phyloP scores from a whole-genome alignment of 495 filamentous ascomycete genomes.

The Talaromyces nanjingensis region DNA sequence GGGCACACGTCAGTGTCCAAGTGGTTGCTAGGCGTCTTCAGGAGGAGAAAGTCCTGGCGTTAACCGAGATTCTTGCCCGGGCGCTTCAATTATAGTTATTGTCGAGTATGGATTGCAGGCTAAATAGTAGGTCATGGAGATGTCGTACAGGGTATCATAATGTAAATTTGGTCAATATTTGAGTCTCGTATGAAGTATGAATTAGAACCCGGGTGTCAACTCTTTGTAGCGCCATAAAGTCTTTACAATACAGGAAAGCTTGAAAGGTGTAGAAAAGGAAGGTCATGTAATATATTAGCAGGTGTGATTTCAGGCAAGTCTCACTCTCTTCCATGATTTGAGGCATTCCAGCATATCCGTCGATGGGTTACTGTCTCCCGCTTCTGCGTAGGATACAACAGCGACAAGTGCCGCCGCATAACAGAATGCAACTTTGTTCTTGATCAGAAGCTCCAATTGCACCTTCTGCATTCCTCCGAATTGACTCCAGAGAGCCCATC shows the following conservation, averaged over 20 bases:
- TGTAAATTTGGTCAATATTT: too few relatives aligned
- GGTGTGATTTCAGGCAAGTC: constrained; percentile 37
- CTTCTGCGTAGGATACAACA: constrained; percentile 39
- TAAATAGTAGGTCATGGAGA: neutral
- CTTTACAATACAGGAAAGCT: too few relatives aligned
- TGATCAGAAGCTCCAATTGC: constrained; percentile 38
- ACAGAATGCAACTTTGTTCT: constrained; percentile 39
- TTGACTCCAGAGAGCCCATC: constrained; percentile 52
- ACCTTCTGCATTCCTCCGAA: constrained; percentile 50
- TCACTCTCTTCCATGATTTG: constrained; percentile 49
- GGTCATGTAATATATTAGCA: neutral
- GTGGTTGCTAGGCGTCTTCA: constrained; percentile 17
- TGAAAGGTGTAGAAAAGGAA: too few relatives aligned
- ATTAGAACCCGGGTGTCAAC: too few relatives aligned
- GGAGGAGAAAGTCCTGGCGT: constrained; percentile 3
- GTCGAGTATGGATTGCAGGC: neutral
- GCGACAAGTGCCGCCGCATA: constrained; percentile 46
- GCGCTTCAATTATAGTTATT: neutral
- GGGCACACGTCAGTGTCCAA: constrained; percentile 48
- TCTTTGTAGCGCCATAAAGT: too few relatives aligned
- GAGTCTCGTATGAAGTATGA: too few relatives aligned
- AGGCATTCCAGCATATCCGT: constrained; percentile 57
- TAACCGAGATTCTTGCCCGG: neutral
- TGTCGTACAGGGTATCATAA: too few relatives aligned
- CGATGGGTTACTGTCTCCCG: constrained; percentile 44